Base-by-base conservation (phyloP, 2,329 filamentous ascomycete genomes). In the Neofusicoccum ribis region DNA sequence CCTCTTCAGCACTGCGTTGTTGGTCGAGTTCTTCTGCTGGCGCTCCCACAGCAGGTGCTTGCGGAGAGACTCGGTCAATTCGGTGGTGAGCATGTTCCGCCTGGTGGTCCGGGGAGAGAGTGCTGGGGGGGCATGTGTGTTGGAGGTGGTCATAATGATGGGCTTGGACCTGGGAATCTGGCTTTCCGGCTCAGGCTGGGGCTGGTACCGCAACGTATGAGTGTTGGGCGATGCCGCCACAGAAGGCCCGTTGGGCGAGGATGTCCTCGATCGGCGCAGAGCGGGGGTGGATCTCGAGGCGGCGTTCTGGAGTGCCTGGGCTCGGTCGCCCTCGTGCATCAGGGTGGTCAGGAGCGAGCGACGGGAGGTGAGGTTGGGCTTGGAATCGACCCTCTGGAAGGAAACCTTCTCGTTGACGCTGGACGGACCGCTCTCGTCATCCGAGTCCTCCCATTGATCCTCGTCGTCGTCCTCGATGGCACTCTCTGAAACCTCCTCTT, bases 11-110 rank as follows among this genome's bases (percentile, higher is more conserved):
- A 94, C 91, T 1, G 93, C 92, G 69, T 94, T 93, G 72, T 89
- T 91, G 7, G 92, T 94, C 39, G 91, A 90, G 66, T 92, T 92
- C 85, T 95, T 96, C 75, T 98, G 94, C 74, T 96, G 92, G 61
- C 95, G 90, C 77, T 99, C 95, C 91, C 92, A 96, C 15, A 98
- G 86, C 15, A 99, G 88, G 72, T 97, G 91, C 71, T 93, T 91
- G 23, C 95, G 88, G 3, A 99, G 88, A 23, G 92, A 96, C 76
- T 97, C 93, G 2, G 94, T 97, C 63, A 99, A 83, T 80, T 99
- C 95, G 0, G 92, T 96, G 8, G 92, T 90, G 65, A 99, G 85
- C 95, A 99, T 99, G 78, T 97, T 96, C 67, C 93, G 88, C 60
- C 95, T 88, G 0, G 93, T 97, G 0, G 94, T 97, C 65, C 93